A percentile compares a stretch with the other conserved stretches of the same genome.
Conservation (phyloP, 345 rosid species). For the Euphorbia lathyris region DNA sequence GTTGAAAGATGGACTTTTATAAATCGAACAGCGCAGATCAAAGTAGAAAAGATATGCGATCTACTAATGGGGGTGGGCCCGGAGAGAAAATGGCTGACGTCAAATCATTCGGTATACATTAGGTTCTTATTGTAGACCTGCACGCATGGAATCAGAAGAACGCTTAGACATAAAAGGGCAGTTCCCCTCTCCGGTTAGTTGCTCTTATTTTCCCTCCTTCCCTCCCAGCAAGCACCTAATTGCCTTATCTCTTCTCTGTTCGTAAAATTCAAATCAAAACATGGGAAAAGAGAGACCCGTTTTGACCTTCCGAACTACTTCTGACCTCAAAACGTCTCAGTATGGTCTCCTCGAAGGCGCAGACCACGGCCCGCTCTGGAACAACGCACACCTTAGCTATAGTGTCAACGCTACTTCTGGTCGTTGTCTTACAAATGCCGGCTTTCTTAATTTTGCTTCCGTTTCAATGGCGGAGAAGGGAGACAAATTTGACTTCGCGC, state of each 20-base stretch:
- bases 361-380: conserved; percentile 26
- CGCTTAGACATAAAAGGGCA: background rate
- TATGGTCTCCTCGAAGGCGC: conserved; percentile 23
- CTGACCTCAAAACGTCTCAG: conserved; percentile 38
- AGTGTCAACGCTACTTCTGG: conserved; percentile 5
- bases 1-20: background rate
- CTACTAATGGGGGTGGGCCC: no score
- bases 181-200: background rate
- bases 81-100: no score
- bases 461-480: conserved; percentile 58
- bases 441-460: conserved; percentile 49
- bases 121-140: conserved; percentile 2
- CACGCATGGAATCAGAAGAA: background rate
- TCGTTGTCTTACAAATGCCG: conserved; percentile 9
- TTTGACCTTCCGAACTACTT: conserved; percentile 37
- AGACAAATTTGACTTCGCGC: conserved; percentile 46
- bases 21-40: background rate
- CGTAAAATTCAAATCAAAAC: conserved; percentile 12
- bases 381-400: conserved; percentile 20
- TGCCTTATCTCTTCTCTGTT: conserved; percentile 31
- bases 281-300: conserved; percentile 49
- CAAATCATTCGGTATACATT: background rate
- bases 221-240: background rate
- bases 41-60: no score
- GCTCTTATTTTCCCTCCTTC: background rate